Base-by-base conservation (phyloP, 805 yeast species). In the Starmerella kuoi region DNA sequence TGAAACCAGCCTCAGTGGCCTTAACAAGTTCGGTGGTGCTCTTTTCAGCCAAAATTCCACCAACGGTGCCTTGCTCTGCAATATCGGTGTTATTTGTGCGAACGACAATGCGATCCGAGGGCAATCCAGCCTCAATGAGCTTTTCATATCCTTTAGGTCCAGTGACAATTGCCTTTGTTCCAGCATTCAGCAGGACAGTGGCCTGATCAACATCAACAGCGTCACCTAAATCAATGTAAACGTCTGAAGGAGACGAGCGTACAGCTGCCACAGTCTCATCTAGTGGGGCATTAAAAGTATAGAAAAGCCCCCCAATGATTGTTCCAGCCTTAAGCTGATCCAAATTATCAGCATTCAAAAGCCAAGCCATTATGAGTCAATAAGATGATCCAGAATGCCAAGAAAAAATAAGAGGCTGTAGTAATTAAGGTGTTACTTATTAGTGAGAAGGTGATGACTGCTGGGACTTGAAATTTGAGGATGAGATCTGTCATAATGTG, bases 151-250 rank as follows among this genome's bases (percentile, higher is more conserved):
- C 56, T 3, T 50, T 38, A 6, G 47, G 53, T 3, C 59, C 38
- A 22, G 70, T 67, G 42, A 75, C 62, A 7, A 48, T 20, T 17
- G 66, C 63, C 21, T 61, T 55, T 12, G 77, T 72, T 35, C 91
- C 91, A 38, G 64, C 65, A 54, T 82, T 80, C 44, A 82, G 66
- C 30, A 79, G 55, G 7, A 64, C 70, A 31, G 77, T 63, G 17
- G 67, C 55, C 15, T 57, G 58, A 44, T 77, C 79, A 11, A 37
- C 38, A 8, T 31, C 31, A n/a, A n/a, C n/a, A 6, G 28, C 34
- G 15, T 11, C 14, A 23, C 4, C 35, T 5, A 31, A 24, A 9
- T 26, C 44, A 7, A 46, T 20, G 17, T 35, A 37, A 18, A 43
- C 38, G 18, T 37, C 38, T 3, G 40, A 20, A 23, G 38, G 37